Percentiles rank a stretch among this genome's conserved stretches.
Conservation (phyloP, 1,284 basidiomycete species). For the Vanrija humicola region DNA sequence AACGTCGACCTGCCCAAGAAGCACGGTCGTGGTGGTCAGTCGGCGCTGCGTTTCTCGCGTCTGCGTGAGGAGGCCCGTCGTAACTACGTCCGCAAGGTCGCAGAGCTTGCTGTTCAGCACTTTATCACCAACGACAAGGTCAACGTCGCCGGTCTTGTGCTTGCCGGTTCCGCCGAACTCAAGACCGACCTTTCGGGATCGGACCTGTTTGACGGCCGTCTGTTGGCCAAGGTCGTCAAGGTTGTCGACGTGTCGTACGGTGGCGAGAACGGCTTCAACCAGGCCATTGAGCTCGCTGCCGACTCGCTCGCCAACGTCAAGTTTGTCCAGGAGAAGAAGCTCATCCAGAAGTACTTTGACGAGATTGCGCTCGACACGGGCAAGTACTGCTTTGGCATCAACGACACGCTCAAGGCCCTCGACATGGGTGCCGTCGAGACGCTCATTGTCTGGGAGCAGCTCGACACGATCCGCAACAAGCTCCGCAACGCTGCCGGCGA, state of each 20-base stretch:
- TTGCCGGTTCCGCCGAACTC: constrained; percentile 97
- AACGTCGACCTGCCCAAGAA: constrained; percentile 99
- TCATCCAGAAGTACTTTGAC: constrained; percentile 98
- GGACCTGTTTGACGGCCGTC: constrained; percentile 90
- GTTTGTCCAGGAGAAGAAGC: constrained; percentile 97
- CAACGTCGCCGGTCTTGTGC: constrained; percentile 94
- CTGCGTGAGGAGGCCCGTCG: constrained; percentile 98
- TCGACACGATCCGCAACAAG: constrained; percentile 79
- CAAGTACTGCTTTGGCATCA: constrained; percentile 97
- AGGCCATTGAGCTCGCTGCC: constrained; percentile 95
- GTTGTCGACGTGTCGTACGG: constrained; percentile 98
- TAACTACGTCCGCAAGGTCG: constrained; percentile 99
- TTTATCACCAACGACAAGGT: constrained; percentile 98
- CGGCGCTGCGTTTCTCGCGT: constrained; percentile 98
- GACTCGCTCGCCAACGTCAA: constrained; percentile 98
- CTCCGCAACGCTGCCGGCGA: constrained; percentile 86
- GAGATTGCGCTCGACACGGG: constrained; percentile 98
- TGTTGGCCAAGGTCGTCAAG: constrained; percentile 89
- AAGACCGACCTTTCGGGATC: constrained; percentile 96
- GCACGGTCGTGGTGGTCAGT: constrained; percentile 99
- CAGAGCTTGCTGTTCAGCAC: constrained; percentile 93
- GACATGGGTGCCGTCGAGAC: constrained; percentile 97
- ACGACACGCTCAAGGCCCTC: constrained; percentile 93
- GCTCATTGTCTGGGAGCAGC: constrained; percentile 96
- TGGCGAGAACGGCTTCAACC: constrained; percentile 97